phyloP scores from a whole-genome alignment of 371 early-diverging fungal species.

The Saksenaea vasiformis region DNA sequence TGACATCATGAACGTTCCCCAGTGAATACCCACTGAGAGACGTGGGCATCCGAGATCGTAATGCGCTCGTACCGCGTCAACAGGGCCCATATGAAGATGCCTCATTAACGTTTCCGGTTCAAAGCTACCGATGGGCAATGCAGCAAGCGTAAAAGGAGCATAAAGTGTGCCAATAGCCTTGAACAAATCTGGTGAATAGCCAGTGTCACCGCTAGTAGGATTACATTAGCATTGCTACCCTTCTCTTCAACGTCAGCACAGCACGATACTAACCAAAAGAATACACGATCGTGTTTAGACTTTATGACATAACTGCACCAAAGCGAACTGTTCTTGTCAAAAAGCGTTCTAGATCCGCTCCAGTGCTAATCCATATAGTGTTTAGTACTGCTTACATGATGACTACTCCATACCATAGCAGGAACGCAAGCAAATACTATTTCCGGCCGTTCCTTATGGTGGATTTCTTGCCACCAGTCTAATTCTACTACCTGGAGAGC shows the following conservation, averaged over 20 bases:
- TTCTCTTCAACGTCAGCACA: neutral
- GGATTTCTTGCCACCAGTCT: constrained; percentile 69
- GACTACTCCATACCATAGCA: constrained; percentile 31
- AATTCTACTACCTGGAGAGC: constrained; percentile 52
- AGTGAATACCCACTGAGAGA: constrained; percentile 61
- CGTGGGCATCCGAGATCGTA: constrained; percentile 41
- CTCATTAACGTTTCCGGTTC: constrained; percentile 49
- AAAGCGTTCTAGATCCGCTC: constrained; percentile 53
- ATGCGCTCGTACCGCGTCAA: constrained; percentile 57
- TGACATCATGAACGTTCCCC: constrained; percentile 65
- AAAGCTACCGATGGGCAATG: constrained; percentile 61
- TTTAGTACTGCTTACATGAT: neutral
- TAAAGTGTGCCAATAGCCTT: constrained; percentile 53
- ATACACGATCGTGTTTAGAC: constrained; percentile 39
- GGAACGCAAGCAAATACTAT: constrained; percentile 60
- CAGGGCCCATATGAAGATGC: constrained; percentile 60
- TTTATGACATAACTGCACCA: constrained; percentile 64
- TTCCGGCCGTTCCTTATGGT: constrained; percentile 41
- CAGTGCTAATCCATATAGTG: constrained; percentile 40
- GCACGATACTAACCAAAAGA: constrained; percentile 49
- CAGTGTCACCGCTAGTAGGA: constrained; percentile 56
- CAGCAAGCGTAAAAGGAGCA: constrained; percentile 57
- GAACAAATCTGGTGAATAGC: constrained; percentile 60
- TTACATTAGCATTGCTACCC: neutral
- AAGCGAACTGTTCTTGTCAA: constrained; percentile 55